Conservation (phyloP, 352 stramenopile species). For the Pythium coloratum region DNA sequence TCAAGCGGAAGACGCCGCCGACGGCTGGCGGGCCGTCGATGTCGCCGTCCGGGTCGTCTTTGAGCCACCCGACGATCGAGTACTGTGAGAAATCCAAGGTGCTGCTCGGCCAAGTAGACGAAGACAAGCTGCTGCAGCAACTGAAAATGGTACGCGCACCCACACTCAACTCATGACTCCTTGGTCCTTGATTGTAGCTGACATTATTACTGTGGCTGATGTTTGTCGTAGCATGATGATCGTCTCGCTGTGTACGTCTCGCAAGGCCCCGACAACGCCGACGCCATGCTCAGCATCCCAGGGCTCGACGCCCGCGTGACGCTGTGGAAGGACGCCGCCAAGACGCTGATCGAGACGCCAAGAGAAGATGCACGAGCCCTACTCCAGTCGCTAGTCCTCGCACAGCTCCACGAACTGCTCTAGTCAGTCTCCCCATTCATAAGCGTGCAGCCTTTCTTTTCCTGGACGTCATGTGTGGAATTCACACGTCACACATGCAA, state of each 20-base stretch:
- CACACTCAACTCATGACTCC: neutral
- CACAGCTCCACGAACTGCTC: conserved; percentile 25
- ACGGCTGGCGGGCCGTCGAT: conserved; percentile 8
- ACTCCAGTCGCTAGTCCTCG: conserved; percentile 40
- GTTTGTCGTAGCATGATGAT: conserved; percentile 46
- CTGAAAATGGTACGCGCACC: conserved; percentile 58
- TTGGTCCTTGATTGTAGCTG: neutral
- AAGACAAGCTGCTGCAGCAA: conserved; percentile 77
- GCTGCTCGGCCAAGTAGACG: conserved; percentile 70
- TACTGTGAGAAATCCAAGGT: conserved; percentile 63
- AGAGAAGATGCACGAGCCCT: conserved; percentile 67
- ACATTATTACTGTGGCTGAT: neutral
- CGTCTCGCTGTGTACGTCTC: conserved; percentile 77
- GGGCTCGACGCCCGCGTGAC: conserved; percentile 72
- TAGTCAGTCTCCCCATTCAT: neutral
- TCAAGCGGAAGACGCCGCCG: conserved; percentile 20
- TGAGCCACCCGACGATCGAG: conserved; percentile 41
- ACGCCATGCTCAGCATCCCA: conserved; percentile 83
- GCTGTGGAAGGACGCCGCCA: conserved; percentile 73
- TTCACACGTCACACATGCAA: conserved; percentile 5
- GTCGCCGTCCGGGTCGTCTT: conserved; percentile 12
- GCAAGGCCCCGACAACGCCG: conserved; percentile 71
- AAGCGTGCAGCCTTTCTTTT: neutral
- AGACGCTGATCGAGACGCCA: conserved; percentile 80
- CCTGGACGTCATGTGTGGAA: neutral